Evolutionary conservation across 257 asterid genomes (phyloP).

Genomic region (Verbascum thapsus): DNA sequence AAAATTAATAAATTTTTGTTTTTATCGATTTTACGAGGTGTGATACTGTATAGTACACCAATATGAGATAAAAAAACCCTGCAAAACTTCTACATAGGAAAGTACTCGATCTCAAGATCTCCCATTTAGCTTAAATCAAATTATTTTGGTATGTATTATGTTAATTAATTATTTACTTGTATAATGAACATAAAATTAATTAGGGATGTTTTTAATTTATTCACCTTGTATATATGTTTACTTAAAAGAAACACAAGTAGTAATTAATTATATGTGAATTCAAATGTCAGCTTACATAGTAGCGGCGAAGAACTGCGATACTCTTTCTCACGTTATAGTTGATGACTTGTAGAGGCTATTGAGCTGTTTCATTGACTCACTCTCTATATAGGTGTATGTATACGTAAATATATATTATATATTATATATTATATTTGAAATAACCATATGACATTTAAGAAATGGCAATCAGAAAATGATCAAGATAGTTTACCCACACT

Average conservation of each 20-base stretch:
- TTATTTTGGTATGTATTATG: not conserved
- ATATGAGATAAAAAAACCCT: too few species aligned
- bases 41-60: too few species aligned
- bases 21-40: too few species aligned
- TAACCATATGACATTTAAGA: not conserved
- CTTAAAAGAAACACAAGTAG: not conserved
- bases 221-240: not conserved
- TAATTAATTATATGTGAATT: constrained; percentile 23
- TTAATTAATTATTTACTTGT: not conserved
- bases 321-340: constrained; percentile 30
- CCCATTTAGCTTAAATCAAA: too few species aligned
- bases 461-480: not conserved
- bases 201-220: not conserved
- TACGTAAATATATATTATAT: not conserved
- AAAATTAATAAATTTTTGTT: too few species aligned
- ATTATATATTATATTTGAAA: not conserved
- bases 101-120: too few species aligned
- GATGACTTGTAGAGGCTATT: constrained; percentile 36
- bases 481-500: constrained; percentile 20
- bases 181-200: not conserved
- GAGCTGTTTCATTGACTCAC: constrained; percentile 53
- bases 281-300: constrained; percentile 42
- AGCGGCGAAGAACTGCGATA: constrained; percentile 41
- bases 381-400: too few species aligned
- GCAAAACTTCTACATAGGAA: too few species aligned